Percentiles rank a stretch among this genome's conserved stretches.
Conservation (phyloP, 192 early-diverging fungal species). For the Thamnidium elegans region DNA sequence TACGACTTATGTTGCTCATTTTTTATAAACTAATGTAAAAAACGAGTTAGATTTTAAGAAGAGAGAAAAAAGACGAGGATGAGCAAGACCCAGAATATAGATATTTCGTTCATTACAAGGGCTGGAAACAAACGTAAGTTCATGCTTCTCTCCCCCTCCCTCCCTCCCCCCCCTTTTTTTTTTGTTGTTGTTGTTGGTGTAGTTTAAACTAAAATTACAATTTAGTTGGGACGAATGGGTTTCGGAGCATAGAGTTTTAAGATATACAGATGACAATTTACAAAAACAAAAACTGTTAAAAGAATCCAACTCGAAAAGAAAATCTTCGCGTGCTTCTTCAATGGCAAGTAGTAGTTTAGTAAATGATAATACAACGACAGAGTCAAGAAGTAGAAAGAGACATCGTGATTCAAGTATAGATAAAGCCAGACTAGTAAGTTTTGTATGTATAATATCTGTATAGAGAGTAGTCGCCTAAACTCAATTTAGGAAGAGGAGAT, state of each 20-base stretch:
- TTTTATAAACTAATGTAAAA: background rate
- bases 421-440: conserved; percentile 18
- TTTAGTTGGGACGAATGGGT: conserved; percentile 99
- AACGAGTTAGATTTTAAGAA: conserved; percentile 10
- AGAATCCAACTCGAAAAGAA: conserved; percentile 46
- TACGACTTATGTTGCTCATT: background rate
- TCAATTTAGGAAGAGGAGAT: conserved; percentile 63
- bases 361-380: background rate
- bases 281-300: conserved; percentile 76
- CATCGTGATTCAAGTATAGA: conserved; percentile 28
- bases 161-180: background rate
- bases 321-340: conserved; percentile 20
- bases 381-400: conserved; percentile 31
- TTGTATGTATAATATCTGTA: too few species aligned
- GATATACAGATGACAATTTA: conserved; percentile 83
- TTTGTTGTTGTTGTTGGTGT: background rate
- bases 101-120: conserved; percentile 97
- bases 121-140: conserved; percentile 94
- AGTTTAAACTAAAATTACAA: background rate
- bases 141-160: background rate
- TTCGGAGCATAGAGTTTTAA: conserved; percentile 80
- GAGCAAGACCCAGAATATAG: conserved; percentile 66
- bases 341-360: background rate
- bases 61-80: conserved; percentile 47
- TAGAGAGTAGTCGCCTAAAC: too few species aligned